These are phyloP conservation scores for Linnemannia hyalina DNA, from an alignment of 192 early-diverging fungal genomes.

Conservation along the genomic window DNA sequence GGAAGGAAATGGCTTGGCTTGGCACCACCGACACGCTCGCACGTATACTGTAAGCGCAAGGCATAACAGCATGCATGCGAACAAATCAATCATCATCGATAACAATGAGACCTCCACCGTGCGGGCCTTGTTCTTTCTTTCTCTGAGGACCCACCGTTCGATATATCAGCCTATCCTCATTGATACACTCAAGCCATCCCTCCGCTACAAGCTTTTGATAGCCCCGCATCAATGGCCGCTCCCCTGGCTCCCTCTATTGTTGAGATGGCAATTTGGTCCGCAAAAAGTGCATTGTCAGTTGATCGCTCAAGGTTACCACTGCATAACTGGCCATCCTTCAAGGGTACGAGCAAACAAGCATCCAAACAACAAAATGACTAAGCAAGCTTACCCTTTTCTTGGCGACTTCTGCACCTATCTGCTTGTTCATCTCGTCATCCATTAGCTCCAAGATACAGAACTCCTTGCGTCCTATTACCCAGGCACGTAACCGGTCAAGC, in stretches of 20 bases:
- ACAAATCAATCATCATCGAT: background rate
- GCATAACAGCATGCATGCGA: background rate
- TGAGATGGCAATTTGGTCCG: slow-evolving; percentile 18
- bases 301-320: background rate
- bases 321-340: background rate
- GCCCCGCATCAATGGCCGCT: background rate
- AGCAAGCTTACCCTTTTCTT: slow-evolving; percentile 2
- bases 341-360: background rate
- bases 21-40: background rate
- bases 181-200: slow-evolving; percentile 9
- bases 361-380: background rate
- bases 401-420: background rate
- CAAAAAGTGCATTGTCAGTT: background rate
- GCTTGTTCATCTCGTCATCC: slow-evolving; percentile 15
- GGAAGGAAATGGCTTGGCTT: background rate
- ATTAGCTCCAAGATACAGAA: slow-evolving; percentile 21
- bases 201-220: slow-evolving; percentile 1
- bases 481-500: background rate
- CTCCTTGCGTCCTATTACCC: slow-evolving; percentile 1
- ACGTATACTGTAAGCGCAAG: background rate
- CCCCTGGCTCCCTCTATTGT: background rate
- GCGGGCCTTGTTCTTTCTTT: background rate
- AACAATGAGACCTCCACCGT: background rate
- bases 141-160: background rate
- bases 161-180: background rate